These are phyloP conservation scores for Rhodotorula diobovata DNA, from an alignment of 768 basidiomycete species.

Conservation along the genomic window DNA sequence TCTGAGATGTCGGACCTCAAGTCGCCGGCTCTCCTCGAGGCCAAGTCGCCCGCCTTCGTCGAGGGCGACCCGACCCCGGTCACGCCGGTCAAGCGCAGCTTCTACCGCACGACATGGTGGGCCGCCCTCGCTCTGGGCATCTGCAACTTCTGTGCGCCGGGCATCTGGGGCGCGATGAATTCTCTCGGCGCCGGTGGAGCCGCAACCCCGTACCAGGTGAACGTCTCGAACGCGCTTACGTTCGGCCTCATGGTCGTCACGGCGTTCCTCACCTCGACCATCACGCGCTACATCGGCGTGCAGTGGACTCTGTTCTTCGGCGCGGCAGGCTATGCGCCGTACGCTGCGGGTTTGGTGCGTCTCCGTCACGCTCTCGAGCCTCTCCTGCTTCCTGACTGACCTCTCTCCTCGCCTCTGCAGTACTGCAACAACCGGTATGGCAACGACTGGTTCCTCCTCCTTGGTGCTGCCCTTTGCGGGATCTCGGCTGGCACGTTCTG, in stretches of 20 bases:
- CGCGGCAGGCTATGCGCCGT: conserved; percentile 7
- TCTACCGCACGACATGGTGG: conserved; percentile 20
- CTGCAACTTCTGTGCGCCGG: conserved; percentile 22
- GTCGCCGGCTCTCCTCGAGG: background rate
- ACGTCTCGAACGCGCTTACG: conserved; percentile 21
- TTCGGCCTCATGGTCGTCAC: conserved; percentile 30
- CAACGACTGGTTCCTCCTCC: conserved; percentile 33
- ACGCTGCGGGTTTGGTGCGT: background rate
- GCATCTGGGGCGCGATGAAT: conserved; percentile 35
- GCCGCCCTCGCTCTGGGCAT: conserved; percentile 8
- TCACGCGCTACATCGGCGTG: conserved; percentile 12
- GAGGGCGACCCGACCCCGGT: background rate
- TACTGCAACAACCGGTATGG: conserved; percentile 18
- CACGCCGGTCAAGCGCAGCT: background rate
- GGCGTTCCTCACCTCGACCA: conserved; percentile 17
- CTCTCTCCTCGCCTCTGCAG: background rate
- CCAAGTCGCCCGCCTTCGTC: background rate
- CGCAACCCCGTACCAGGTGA: conserved; percentile 4
- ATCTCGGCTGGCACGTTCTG: conserved; percentile 36
- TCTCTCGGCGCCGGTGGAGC: conserved; percentile 18
- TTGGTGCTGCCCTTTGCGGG: conserved; percentile 36
- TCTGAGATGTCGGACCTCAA: too few relatives aligned
- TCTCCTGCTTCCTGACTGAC: too few relatives aligned
- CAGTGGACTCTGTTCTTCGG: conserved; percentile 24
- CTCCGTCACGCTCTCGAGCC: background rate